Base-by-base conservation (phyloP, 805 yeast genomes). In the Komagataella populi region DNA sequence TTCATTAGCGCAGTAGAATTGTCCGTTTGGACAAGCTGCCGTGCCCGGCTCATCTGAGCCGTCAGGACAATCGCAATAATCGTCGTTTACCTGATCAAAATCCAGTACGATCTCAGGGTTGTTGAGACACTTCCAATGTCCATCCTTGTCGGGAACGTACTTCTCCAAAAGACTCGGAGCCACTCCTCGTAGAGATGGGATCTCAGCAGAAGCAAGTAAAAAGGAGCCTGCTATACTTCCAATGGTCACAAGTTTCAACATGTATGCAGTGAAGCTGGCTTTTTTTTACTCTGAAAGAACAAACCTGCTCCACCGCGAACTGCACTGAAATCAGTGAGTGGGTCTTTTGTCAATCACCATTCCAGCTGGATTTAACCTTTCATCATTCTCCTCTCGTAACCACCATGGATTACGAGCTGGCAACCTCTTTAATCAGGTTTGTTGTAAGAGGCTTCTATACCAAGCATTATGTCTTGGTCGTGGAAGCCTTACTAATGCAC, bases 11-110 rank as follows among this genome's bases (percentile, higher is more conserved):
- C 99, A 91, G 64, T 79, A 89, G 60, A 88, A 90, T 48, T 57
- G 49, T 12, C 69, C 60, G 51, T 66, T 54, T 16, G 65, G 60
- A 64, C 98, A 91, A 0, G 96, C 96, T 45, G 83, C 70, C 0
- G 98, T 91, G 0, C 97, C 97, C 0, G 97, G 96, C 64, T 93
- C 98, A 68, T 93, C 99, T 4, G 90, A 81, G 0, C 98, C 98
- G 67, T 93, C 99, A 0, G 97, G 97, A 69, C 98, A 91, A 61
- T 93, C 98, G 67, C 98, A 91, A 61, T 75, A 83, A 58, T 89
- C 84, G 64, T 93, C 97, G 63, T 91, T 91, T 58, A 91, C 74
- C 60, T 81, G 85, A 44, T 69, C 69, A 50, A 71, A 70, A 45
- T 81, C 71, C 17, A 91, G 66, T 18, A 70, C 70, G 4, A 88